Conservation (phyloP, 164 flowering plant species). For the Nelumbo lutea region DNA sequence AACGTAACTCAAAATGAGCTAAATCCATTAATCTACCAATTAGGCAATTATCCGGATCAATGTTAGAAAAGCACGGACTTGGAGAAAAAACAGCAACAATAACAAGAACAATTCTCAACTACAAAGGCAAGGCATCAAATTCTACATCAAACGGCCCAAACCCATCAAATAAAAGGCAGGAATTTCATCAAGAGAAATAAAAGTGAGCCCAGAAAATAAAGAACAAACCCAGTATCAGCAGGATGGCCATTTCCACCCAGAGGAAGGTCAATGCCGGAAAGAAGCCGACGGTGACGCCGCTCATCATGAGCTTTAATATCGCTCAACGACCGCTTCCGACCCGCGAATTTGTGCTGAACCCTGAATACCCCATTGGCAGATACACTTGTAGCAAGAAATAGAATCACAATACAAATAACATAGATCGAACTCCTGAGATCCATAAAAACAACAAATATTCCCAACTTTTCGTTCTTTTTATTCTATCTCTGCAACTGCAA, state of each 20-base stretch:
- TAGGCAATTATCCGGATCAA: too few relatives aligned
- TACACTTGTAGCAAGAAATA: constrained; percentile 2
- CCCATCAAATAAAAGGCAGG: not conserved
- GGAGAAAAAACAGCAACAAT: not conserved
- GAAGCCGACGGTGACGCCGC: constrained; percentile 46
- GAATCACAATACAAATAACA: not conserved
- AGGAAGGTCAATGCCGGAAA: constrained; percentile 63
- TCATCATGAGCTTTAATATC: constrained; percentile 52
- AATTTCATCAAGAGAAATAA: not conserved
- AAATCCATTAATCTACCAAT: too few relatives aligned
- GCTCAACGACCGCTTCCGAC: constrained; percentile 30
- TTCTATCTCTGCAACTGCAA: too few relatives aligned
- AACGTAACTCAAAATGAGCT: too few relatives aligned
- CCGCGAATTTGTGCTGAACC: constrained; percentile 53
- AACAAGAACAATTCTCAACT: not conserved
- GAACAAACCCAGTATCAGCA: constrained; percentile 47
- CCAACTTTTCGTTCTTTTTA: too few relatives aligned
- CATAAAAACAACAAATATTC: not conserved
- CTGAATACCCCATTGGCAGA: constrained; percentile 28
- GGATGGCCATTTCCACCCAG: constrained; percentile 67
- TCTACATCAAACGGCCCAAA: not conserved
- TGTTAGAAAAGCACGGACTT: too few relatives aligned
- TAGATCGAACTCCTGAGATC: not conserved
- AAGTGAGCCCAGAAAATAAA: not conserved
- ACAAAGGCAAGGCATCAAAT: not conserved